These are phyloP conservation scores for Tirmania nivea DNA, from an alignment of 495 filamentous ascomycete genomes.

Conservation along the genomic window DNA sequence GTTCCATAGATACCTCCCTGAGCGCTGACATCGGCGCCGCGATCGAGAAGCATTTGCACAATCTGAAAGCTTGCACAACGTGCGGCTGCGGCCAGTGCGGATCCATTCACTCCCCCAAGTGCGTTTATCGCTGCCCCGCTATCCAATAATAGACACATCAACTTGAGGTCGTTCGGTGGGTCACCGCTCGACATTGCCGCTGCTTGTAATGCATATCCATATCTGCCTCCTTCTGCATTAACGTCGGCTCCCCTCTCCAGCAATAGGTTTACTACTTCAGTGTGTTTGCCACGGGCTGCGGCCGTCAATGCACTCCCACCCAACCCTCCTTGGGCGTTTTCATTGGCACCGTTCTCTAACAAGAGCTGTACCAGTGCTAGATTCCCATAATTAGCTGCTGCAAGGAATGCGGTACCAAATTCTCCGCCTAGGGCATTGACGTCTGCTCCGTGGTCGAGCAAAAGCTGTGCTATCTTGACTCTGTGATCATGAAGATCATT, in stretches of 20 bases:
- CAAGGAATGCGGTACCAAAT: not conserved
- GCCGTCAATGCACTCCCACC: not conserved
- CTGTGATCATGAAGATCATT: too few species aligned
- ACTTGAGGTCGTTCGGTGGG: too few species aligned
- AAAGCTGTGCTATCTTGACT: slow-evolving; percentile 9
- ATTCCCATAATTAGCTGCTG: not conserved
- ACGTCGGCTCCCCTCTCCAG: too few species aligned
- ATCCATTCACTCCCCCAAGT: not conserved
- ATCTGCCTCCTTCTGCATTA: too few species aligned
- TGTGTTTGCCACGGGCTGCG: not conserved
- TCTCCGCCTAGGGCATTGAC: slow-evolving; percentile 6
- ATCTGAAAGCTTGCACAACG: too few species aligned
- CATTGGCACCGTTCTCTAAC: not conserved
- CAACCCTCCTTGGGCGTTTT: not conserved
- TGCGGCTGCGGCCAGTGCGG: not conserved
- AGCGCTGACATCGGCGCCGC: too few species aligned
- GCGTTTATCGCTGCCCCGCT: not conserved
- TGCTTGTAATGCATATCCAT: too few species aligned
- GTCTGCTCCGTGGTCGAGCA: slow-evolving; percentile 13
- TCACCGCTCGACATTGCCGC: too few species aligned
- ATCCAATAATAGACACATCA: too few species aligned
- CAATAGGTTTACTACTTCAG: too few species aligned
- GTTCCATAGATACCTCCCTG: too few species aligned
- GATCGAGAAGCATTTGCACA: too few species aligned
- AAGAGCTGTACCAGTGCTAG: slow-evolving; percentile 7